Percentiles rank a stretch among this genome's conserved stretches.
Evolutionary conservation across 306 rosid species (phyloP).

Genomic region (Cucurbita argyrosperma): DNA sequence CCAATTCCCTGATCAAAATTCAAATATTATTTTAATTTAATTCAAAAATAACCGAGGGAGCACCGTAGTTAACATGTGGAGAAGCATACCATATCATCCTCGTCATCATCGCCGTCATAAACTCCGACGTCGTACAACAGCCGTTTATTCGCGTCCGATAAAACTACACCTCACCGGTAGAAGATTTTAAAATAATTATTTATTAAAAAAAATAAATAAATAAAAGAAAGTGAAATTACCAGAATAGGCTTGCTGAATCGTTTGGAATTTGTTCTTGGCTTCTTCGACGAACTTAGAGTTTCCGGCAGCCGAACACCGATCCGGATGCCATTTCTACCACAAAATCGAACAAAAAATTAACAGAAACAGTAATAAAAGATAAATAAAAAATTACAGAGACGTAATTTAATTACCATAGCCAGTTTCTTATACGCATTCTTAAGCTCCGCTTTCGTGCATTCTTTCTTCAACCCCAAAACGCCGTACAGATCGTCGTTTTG

Average conservation of each 20-base stretch:
- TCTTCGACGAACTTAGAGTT: slow-evolving; percentile 68
- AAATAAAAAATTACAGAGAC: neutral
- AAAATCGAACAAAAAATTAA: slow-evolving; percentile 10
- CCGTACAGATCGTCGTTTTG: slow-evolving; percentile 46
- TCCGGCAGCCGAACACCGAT: slow-evolving; percentile 81
- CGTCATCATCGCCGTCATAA: slow-evolving; percentile 71
- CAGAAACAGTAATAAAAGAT: neutral
- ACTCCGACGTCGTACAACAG: slow-evolving; percentile 84
- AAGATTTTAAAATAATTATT: too few relatives aligned
- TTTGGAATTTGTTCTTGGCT: slow-evolving; percentile 81
- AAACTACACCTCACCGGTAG: slow-evolving; percentile 26
- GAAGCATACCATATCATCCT: slow-evolving; percentile 8
- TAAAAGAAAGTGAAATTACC: slow-evolving; percentile 29
- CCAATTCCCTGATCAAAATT: neutral
- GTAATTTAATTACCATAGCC: slow-evolving; percentile 19
- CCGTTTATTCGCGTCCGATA: slow-evolving; percentile 74
- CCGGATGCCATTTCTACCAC: slow-evolving; percentile 94
- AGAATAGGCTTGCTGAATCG: slow-evolving; percentile 82
- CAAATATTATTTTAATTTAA: neutral
- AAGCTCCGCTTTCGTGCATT: slow-evolving; percentile 63
- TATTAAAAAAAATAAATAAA: too few relatives aligned
- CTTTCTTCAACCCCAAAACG: slow-evolving; percentile 66
- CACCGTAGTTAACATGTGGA: neutral
- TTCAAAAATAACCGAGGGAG: too few relatives aligned
- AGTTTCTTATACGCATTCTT: slow-evolving; percentile 73